phyloP scores from a whole-genome alignment of 1,284 basidiomycete species.

The Melampsora americana region DNA sequence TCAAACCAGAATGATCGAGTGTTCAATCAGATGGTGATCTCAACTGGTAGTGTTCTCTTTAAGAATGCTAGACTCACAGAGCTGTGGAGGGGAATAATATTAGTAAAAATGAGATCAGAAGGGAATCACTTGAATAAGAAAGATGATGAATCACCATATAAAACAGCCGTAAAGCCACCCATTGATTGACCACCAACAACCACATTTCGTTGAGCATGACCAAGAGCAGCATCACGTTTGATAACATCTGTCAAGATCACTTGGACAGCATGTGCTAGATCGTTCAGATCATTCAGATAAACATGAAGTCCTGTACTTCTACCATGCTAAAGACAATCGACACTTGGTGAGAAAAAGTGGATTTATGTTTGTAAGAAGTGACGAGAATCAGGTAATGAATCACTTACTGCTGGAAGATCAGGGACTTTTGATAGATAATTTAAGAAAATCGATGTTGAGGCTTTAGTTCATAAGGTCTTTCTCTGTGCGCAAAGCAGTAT shows the following conservation, averaged over 20 bases:
- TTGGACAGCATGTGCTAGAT: slow-evolving; percentile 34
- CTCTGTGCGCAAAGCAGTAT: not conserved
- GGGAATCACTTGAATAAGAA: not conserved
- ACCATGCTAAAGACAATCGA: slow-evolving; percentile 21
- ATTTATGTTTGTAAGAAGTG: not conserved
- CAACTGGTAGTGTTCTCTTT: too few species aligned
- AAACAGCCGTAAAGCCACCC: slow-evolving; percentile 29
- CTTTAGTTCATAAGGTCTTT: not conserved
- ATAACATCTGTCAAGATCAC: slow-evolving; percentile 30
- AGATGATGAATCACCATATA: slow-evolving; percentile 24
- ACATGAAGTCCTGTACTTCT: slow-evolving; percentile 41
- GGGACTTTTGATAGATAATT: slow-evolving; percentile 1
- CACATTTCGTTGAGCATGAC: slow-evolving; percentile 23
- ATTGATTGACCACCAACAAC: slow-evolving; percentile 29
- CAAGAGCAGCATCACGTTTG: slow-evolving; percentile 19
- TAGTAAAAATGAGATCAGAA: not conserved
- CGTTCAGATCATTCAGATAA: slow-evolving; percentile 25
- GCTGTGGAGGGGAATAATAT: too few species aligned
- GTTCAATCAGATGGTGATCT: not conserved
- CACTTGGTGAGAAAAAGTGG: not conserved
- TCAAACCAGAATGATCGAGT: not conserved
- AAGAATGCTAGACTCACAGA: too few species aligned
- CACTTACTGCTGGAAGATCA: slow-evolving; percentile 31
- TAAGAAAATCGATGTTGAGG: not conserved
- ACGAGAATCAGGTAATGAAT: too few species aligned